A percentile compares a stretch with the other conserved stretches of the same genome.
These are phyloP conservation scores for Pisolithus thermaeus DNA, from an alignment of 1,284 basidiomycete species.

Conservation along the genomic window DNA sequence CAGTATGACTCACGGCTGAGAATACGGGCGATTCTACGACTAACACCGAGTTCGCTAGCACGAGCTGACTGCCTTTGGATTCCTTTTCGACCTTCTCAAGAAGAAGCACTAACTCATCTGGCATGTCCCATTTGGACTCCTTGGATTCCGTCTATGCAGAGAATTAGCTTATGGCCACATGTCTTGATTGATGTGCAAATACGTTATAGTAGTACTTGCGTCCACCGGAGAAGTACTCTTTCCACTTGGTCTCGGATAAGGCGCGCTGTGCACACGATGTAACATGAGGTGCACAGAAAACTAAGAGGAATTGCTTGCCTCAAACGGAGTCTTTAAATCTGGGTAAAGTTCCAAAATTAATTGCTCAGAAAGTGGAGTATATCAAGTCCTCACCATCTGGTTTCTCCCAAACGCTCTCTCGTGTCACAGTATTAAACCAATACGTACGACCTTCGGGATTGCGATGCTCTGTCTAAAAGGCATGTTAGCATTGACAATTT, in stretches of 20 bases:
- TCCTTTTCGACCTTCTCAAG: conserved; percentile 83
- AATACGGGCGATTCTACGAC: background rate
- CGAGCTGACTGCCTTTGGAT: conserved; percentile 32
- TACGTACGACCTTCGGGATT: conserved; percentile 83
- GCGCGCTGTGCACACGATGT: conserved; percentile 52
- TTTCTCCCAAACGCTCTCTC: conserved; percentile 85
- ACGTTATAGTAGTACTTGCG: conserved; percentile 93
- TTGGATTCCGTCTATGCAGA: conserved; percentile 64
- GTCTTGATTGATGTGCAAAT: conserved; percentile 19
- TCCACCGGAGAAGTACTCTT: conserved; percentile 86
- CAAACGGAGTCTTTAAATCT: conserved; percentile 83
- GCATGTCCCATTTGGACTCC: conserved; percentile 96
- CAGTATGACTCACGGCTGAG: background rate
- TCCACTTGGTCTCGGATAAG: conserved; percentile 85
- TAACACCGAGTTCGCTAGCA: conserved; percentile 28
- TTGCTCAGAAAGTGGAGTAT: background rate
- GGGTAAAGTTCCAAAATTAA: conserved; percentile 10
- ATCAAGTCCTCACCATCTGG: conserved; percentile 58
- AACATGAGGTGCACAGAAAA: background rate
- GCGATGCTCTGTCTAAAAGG: conserved; percentile 62
- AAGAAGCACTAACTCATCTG: conserved; percentile 76
- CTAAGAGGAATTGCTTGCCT: conserved; percentile 44
- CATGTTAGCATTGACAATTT: conserved; percentile 5
- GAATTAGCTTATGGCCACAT: background rate
- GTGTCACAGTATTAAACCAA: conserved; percentile 76